Percentiles rank a stretch among this genome's conserved stretches.
Evolutionary conservation across 2,329 filamentous ascomycete genomes (phyloP).

Genomic region (Fusarium heterosporum): DNA sequence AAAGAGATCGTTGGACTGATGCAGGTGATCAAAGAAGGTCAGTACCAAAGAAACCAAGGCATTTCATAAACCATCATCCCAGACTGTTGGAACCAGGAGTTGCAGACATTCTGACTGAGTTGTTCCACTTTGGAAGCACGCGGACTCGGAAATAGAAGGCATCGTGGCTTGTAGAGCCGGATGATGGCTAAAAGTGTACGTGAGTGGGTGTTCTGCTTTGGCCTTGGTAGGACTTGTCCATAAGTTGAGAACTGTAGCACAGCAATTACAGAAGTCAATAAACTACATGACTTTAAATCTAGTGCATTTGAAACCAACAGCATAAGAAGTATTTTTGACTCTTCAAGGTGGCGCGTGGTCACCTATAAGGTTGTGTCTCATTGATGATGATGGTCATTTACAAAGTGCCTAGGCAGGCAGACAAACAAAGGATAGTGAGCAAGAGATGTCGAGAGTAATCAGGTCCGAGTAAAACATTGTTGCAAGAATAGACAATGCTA

Average conservation of each 20-base stretch:
- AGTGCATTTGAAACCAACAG: slow-evolving; percentile 11
- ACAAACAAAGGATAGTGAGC: slow-evolving; percentile 10
- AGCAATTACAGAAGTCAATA: neutral
- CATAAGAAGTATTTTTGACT: neutral
- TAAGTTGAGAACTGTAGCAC: slow-evolving; percentile 22
- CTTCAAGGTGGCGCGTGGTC: slow-evolving; percentile 29
- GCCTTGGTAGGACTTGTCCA: slow-evolving; percentile 26
- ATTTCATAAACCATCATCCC: slow-evolving; percentile 20
- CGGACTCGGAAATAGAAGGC: slow-evolving; percentile 7
- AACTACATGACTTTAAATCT: slow-evolving; percentile 11
- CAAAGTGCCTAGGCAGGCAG: slow-evolving; percentile 1
- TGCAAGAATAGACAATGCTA: neutral
- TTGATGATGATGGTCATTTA: slow-evolving; percentile 36
- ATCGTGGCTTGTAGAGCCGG: slow-evolving; percentile 36
- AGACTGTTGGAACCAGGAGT: slow-evolving; percentile 9
- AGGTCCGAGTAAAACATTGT: neutral
- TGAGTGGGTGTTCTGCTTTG: slow-evolving; percentile 15
- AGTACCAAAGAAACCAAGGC: slow-evolving; percentile 8
- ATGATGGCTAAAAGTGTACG: slow-evolving; percentile 38
- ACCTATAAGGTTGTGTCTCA: slow-evolving; percentile 33
- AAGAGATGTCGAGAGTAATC: neutral
- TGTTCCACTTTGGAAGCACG: slow-evolving; percentile 31
- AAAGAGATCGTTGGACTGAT: slow-evolving; percentile 40
- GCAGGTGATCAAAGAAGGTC: slow-evolving; percentile 49
- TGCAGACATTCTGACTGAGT: neutral